These are phyloP conservation scores for Pseudogymnoascus sp. DNA, from an alignment of 2,329 filamentous ascomycete genomes.

Conservation along the genomic window DNA sequence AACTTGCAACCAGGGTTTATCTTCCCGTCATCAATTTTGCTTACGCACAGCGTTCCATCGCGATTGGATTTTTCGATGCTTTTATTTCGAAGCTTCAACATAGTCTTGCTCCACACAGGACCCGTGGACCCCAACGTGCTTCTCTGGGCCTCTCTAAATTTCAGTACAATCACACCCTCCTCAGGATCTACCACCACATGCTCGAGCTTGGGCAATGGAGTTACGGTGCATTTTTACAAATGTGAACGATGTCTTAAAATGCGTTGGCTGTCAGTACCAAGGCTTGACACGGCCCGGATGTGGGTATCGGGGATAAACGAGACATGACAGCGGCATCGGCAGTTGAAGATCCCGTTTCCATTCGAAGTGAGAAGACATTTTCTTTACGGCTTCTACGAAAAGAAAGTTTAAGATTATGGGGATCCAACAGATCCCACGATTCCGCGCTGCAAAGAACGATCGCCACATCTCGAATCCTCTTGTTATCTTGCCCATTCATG, in stretches of 20 bases:
- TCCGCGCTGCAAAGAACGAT: not conserved
- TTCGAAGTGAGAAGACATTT: not conserved
- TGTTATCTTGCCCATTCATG: too few species aligned
- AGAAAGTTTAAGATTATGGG: slow-evolving; percentile 7
- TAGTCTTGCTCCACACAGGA: not conserved
- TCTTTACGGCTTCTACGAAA: not conserved
- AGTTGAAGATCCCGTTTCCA: not conserved
- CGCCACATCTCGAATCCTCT: not conserved
- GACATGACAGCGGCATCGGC: slow-evolving; percentile 1
- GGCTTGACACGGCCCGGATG: not conserved
- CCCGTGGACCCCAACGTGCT: not conserved
- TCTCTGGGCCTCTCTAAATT: not conserved
- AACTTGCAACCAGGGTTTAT: not conserved
- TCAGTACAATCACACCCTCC: not conserved
- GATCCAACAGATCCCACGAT: not conserved
- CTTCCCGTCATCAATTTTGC: not conserved
- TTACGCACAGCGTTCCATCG: not conserved
- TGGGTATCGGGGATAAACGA: not conserved
- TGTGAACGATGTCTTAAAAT: not conserved
- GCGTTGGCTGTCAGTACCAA: not conserved
- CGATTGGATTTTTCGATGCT: not conserved
- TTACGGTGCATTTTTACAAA: not conserved
- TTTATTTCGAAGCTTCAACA: not conserved
- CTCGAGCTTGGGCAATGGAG: not conserved
- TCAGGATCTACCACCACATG: not conserved